Conservation (phyloP, 768 basidiomycete genomes). For the Trametes coccinea region DNA sequence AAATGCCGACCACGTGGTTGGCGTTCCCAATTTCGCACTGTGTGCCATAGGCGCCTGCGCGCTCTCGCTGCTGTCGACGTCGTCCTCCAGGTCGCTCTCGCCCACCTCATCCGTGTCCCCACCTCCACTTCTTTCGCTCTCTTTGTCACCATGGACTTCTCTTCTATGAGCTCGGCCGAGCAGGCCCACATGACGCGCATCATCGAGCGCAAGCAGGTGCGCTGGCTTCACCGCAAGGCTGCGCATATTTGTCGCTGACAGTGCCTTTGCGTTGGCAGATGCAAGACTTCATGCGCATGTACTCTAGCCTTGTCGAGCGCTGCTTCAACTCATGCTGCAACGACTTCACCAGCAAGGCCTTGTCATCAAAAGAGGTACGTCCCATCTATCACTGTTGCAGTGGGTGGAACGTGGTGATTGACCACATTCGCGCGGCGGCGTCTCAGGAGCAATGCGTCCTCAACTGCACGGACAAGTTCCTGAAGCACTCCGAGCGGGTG, state of each 20-base stretch:
- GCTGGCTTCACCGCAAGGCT: conserved; percentile 13
- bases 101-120: conserved; percentile 2
- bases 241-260: not conserved
- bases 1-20: not conserved
- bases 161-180: conserved; percentile 83
- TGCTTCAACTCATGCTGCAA: conserved; percentile 96
- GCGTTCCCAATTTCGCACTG: not conserved
- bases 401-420: not conserved
- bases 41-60: not conserved
- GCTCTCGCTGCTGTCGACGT: not conserved
- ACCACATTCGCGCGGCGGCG: conserved; percentile 8
- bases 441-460: conserved; percentile 81
- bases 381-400: not conserved
- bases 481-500: conserved; percentile 94
- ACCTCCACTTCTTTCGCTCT: conserved; percentile 15
- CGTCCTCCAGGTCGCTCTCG: not conserved
- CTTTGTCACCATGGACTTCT: conserved; percentile 75
- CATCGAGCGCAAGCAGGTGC: conserved; percentile 96
- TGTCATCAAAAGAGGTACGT: conserved; percentile 88
- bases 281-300: conserved; percentile 97
- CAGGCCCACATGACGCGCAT: conserved; percentile 95
- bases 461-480: conserved; percentile 97
- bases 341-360: conserved; percentile 94
- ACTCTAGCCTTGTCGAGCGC: conserved; percentile 91
- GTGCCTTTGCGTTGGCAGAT: conserved; percentile 54